Percentiles rank a stretch among this genome's conserved stretches.
Conservation (phyloP, 257 asterid species). For the Solanum virginianum region DNA sequence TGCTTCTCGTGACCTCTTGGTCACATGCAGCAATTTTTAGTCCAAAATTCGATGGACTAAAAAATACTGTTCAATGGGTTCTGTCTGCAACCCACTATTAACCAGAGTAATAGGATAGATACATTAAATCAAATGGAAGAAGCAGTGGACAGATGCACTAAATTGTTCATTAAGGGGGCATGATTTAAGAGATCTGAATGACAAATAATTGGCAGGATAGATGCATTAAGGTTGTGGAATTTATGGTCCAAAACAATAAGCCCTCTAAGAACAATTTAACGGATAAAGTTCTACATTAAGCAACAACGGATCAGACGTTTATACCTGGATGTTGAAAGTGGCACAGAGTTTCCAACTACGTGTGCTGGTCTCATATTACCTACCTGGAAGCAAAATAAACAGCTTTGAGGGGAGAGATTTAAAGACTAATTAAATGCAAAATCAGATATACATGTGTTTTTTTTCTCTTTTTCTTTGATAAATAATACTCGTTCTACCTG, state of each 20-base stretch:
- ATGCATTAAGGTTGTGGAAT: not conserved
- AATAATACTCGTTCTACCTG: constrained; percentile 35
- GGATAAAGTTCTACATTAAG: not conserved
- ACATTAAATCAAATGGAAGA: not conserved
- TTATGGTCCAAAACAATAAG: not conserved
- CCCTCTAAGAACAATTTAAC: not conserved
- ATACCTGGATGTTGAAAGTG: constrained; percentile 54
- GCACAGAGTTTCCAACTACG: constrained; percentile 39
- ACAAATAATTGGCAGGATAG: not conserved
- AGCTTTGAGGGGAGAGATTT: not conserved
- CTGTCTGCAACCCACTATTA: not conserved
- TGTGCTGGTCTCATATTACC: constrained; percentile 43
- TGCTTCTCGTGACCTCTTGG: too few relatives aligned
- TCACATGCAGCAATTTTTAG: too few relatives aligned
- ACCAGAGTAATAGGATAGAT: not conserved
- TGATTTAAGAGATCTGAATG: not conserved
- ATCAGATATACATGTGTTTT: not conserved
- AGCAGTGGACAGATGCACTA: not conserved
- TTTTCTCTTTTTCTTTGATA: not conserved
- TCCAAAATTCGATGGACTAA: not conserved
- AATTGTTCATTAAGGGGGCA: not conserved
- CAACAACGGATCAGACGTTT: not conserved
- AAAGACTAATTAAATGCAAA: not conserved
- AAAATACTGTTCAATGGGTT: not conserved
- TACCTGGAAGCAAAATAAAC: constrained; percentile 34